A percentile compares a stretch with the other conserved stretches of the same genome.
These are phyloP conservation scores for Hordeum pubiflorum DNA, from an alignment of 202 grass and related monocot genomes.

Conservation along the genomic window DNA sequence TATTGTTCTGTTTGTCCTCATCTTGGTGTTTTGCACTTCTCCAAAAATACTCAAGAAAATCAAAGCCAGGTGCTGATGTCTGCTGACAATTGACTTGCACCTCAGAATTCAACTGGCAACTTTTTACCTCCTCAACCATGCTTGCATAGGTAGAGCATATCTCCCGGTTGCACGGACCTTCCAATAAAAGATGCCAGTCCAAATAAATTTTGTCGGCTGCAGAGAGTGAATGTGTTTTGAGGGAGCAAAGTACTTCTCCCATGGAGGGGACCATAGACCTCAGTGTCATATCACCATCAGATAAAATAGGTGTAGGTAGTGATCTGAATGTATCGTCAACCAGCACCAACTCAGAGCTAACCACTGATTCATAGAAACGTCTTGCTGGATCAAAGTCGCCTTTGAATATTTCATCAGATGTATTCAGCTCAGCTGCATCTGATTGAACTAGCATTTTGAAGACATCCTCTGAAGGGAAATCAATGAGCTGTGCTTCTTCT, in stretches of 20 bases:
- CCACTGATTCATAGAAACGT: constrained; percentile 59
- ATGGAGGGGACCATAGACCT: constrained; percentile 25
- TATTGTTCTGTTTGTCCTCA: constrained; percentile 24
- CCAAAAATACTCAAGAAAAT: constrained; percentile 56
- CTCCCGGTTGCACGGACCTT: constrained; percentile 58
- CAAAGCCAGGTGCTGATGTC: constrained; percentile 32
- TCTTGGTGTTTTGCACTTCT: constrained; percentile 29
- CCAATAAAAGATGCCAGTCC: constrained; percentile 83
- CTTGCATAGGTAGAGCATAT: constrained; percentile 50
- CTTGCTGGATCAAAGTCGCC: constrained; percentile 41
- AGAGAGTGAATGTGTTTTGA: constrained; percentile 57
- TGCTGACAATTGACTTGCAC: constrained; percentile 35
- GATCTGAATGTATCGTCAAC: constrained; percentile 79
- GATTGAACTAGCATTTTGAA: constrained; percentile 56
- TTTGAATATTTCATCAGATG: constrained; percentile 51
- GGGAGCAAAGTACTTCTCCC: constrained; percentile 42
- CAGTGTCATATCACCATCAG: constrained; percentile 63
- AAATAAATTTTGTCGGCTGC: constrained; percentile 84
- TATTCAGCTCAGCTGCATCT: constrained; percentile 37
- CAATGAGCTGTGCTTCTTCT: constrained; percentile 63
- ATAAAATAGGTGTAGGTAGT: constrained; percentile 69
- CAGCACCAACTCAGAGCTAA: constrained; percentile 72
- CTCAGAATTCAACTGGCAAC: constrained; percentile 42
- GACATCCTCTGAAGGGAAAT: constrained; percentile 49
- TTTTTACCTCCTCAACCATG: constrained; percentile 56